Evolutionary conservation across 2,329 filamentous ascomycete species (phyloP).

Genomic region (Monosporascus sp.): DNA sequence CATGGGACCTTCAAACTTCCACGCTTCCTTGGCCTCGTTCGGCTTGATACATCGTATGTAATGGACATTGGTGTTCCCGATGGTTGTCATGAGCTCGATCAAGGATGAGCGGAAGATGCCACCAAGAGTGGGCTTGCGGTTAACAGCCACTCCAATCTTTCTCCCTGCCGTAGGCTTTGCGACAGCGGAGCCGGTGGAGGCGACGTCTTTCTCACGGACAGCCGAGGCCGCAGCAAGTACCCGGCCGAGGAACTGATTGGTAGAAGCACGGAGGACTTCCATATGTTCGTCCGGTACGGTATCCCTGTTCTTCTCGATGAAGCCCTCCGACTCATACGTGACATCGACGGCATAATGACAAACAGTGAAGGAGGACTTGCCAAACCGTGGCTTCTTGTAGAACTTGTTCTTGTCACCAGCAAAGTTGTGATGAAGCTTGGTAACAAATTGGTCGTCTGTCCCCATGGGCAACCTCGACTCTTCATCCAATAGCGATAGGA

Average conservation of each 20-base stretch:
- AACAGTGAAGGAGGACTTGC: constrained; percentile 95
- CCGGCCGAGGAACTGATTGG: constrained; percentile 77
- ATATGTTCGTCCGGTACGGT: constrained; percentile 98
- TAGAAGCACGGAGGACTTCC: constrained; percentile 80
- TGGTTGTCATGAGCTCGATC: constrained; percentile 96
- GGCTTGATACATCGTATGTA: constrained; percentile 99
- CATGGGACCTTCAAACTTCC: constrained; percentile 99
- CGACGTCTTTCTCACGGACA: constrained; percentile 83
- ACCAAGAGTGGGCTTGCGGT: constrained; percentile 93
- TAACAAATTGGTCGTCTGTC: constrained; percentile 94
- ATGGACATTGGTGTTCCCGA: constrained; percentile 96
- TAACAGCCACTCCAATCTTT: constrained; percentile 86
- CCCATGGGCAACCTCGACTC: constrained; percentile 96
- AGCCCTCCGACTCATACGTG: constrained; percentile 97
- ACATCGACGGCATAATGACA: constrained; percentile 98
- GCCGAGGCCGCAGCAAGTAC: constrained; percentile 81
- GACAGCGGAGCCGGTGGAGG: constrained; percentile 59
- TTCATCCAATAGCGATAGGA: constrained; percentile 88
- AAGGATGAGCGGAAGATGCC: constrained; percentile 98
- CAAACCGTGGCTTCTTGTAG: constrained; percentile 97
- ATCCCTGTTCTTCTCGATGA: constrained; percentile 99
- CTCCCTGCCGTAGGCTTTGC: constrained; percentile 77
- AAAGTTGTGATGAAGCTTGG: constrained; percentile 92
- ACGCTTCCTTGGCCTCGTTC: constrained; percentile 92
- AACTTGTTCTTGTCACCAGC: constrained; percentile 87